phyloP scores from a whole-genome alignment of 2,329 filamentous ascomycete species.

The Pseudogymnoascus sp. region DNA sequence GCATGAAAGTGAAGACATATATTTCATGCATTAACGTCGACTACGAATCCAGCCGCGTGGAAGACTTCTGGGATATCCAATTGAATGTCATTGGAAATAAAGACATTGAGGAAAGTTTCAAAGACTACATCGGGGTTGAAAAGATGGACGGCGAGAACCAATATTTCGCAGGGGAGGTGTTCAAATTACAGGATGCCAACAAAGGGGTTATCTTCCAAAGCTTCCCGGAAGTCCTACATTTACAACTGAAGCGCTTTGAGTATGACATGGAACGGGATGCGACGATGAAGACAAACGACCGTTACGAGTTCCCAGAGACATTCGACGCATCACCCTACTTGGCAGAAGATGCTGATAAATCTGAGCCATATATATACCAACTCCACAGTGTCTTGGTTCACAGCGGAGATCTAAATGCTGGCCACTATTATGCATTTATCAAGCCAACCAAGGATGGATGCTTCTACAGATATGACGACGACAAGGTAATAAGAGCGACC shows the following conservation, averaged over 20 bases:
- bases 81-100: slow-evolving; percentile 94
- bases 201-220: slow-evolving; percentile 97
- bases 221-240: slow-evolving; percentile 87
- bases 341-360: slow-evolving; percentile 76
- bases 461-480: slow-evolving; percentile 97
- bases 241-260: slow-evolving; percentile 95
- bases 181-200: slow-evolving; percentile 90
- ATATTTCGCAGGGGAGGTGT: slow-evolving; percentile 84
- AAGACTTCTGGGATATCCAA: slow-evolving; percentile 99
- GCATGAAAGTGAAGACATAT: slow-evolving; percentile 97
- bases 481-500: slow-evolving; percentile 91
- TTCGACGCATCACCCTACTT: slow-evolving; percentile 85
- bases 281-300: slow-evolving; percentile 98
- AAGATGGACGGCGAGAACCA: slow-evolving; percentile 98
- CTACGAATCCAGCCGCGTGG: slow-evolving; percentile 89
- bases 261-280: slow-evolving; percentile 94
- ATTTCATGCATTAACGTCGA: slow-evolving; percentile 98
- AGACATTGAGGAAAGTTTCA: slow-evolving; percentile 88
- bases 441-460: slow-evolving; percentile 88
- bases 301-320: slow-evolving; percentile 80
- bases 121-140: slow-evolving; percentile 93
- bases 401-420: slow-evolving; percentile 92
- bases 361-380: slow-evolving; percentile 86
- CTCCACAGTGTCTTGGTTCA: slow-evolving; percentile 94
- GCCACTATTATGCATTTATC: slow-evolving; percentile 96